Evolutionary conservation across 169 alveolate species (phyloP), one percentile per base, ranked within the genome.

Genomic region (Eimeria sp.): DNA sequence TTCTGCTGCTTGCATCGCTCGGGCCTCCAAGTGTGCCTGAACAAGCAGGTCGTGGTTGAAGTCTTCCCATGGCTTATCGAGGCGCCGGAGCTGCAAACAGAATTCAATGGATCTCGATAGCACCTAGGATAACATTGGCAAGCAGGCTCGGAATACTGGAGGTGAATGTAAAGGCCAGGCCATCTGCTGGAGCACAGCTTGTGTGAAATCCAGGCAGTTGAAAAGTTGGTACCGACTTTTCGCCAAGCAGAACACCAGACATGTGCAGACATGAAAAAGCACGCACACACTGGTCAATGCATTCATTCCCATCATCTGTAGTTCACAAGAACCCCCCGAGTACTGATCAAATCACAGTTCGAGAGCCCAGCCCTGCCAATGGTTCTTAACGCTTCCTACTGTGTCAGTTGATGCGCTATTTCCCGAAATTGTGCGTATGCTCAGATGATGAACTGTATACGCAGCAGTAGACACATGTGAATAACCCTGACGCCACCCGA

Each of bases 11-110:
- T 27, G 94, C 63, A 47, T 47, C 47, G 88, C 96, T 11, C 78
- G 93, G 13, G 96, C 96, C 43, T 88, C 96, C 7, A 49, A 61
- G 65, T 83, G 88, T 7, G 96, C 96, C 75, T 80, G 93, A 16
- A 93, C 93, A 63, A 93, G 83, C 43, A 80, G 65, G 40, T 80
- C 94, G 76, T 83, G 88, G 94, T 67, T 83, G 96, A 93, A 80
- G 75, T 93, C 96, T 67, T 93, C 96, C 96, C 96, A 93, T 20
- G 96, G 96, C 89, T 83, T 82, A 43, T 82, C 92, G 25, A 93
- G 87, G 22, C 96, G 73, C 49, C 90, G 92, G 11, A 93, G 93
- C 96, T 93, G 96, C 89, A 58, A 49, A 78, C 6, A 49, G 16
- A 43, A 67, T 45, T 67, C 78, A 67, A 10, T 4, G 11, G 1